Percentiles rank a stretch among this genome's conserved stretches.
Evolutionary conservation across 257 asterid genomes (phyloP).

Genomic region (Przewalskia tangutica): DNA sequence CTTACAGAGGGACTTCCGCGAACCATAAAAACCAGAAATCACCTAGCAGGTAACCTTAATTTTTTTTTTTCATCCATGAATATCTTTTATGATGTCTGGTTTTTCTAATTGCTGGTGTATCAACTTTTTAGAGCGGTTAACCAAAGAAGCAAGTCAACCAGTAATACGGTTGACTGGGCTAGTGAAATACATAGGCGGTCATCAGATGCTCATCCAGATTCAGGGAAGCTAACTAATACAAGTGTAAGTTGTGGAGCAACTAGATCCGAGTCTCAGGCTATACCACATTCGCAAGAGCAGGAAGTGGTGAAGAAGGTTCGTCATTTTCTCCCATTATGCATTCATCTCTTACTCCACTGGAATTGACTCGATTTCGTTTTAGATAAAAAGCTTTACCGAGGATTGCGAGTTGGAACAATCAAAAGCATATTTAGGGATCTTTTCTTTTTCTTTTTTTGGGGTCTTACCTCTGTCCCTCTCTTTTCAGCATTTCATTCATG

Average conservation of each 20-base stretch:
- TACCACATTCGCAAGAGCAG: slow-evolving; percentile 15
- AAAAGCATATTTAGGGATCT: not conserved
- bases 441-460: not conserved
- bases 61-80: slow-evolving; percentile 9
- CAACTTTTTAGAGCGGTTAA: slow-evolving; percentile 36
- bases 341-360: slow-evolving; percentile 13
- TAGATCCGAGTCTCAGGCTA: slow-evolving; percentile 27
- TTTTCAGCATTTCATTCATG: no score
- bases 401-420: not conserved
- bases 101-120: not conserved
- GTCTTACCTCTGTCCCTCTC: not conserved
- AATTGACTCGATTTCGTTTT: not conserved
- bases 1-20: slow-evolving; percentile 22
- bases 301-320: slow-evolving; percentile 35
- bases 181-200: slow-evolving; percentile 37
- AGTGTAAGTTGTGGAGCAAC: slow-evolving; percentile 20
- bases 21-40: slow-evolving; percentile 42
- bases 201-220: slow-evolving; percentile 31
- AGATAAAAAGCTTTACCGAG: not conserved
- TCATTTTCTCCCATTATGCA: slow-evolving; percentile 7
- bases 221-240: slow-evolving; percentile 21
- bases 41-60: slow-evolving; percentile 21
- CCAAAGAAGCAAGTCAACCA: slow-evolving; percentile 35
- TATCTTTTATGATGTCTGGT: not conserved
- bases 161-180: slow-evolving; percentile 31